Evolutionary conservation across 106 monocot genomes (phyloP).

Genomic region (Acorus gramineus): DNA sequence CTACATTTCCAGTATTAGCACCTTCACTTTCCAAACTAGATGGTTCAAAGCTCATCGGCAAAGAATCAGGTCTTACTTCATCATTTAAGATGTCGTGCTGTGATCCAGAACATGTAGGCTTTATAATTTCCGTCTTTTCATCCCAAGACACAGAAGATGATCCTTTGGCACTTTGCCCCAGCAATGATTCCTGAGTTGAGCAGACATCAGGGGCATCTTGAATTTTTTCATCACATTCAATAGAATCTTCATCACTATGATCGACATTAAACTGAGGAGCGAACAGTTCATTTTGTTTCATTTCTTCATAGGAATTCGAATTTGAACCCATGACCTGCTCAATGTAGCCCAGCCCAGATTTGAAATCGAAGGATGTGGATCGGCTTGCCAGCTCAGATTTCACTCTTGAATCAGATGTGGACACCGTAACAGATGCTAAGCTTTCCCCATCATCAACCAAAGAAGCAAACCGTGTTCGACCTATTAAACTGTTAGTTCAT

Average conservation of each 20-base stretch:
- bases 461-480: constrained; percentile 33
- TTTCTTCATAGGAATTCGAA: constrained; percentile 34
- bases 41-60: constrained; percentile 10
- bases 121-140: constrained; percentile 47
- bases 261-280: constrained; percentile 20
- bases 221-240: constrained; percentile 17
- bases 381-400: constrained; percentile 45
- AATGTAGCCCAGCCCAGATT: constrained; percentile 27
- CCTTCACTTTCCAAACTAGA: constrained; percentile 16
- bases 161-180: constrained; percentile 14
- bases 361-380: constrained; percentile 59
- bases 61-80: constrained; percentile 18
- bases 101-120: constrained; percentile 26
- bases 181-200: constrained; percentile 17
- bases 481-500: constrained; percentile 5
- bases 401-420: constrained; percentile 27
- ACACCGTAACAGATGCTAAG: constrained; percentile 38
- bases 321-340: constrained; percentile 26
- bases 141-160: constrained; percentile 54
- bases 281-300: constrained; percentile 14
- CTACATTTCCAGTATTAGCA: constrained; percentile 3
- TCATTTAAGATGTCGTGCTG: constrained; percentile 25
- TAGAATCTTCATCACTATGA: constrained; percentile 13
- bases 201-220: constrained; percentile 14
- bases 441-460: constrained; percentile 29